Conservation (phyloP, 495 filamentous ascomycete species). For the Monascus purpureus region DNA sequence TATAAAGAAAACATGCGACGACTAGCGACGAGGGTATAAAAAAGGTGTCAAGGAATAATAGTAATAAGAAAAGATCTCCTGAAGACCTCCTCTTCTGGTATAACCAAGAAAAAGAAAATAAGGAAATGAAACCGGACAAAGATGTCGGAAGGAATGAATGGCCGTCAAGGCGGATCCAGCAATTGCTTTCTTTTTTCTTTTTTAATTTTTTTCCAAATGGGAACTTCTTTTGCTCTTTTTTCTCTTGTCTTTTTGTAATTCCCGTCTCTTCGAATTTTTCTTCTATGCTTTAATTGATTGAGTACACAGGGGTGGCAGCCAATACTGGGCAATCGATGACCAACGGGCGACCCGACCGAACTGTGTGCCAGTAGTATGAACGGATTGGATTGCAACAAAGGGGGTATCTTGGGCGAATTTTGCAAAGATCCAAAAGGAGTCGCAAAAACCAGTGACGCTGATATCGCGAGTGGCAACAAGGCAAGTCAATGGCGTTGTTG, state of each 20-base stretch:
- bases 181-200: background rate
- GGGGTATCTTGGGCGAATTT: conserved; percentile 26
- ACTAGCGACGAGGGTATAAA: conserved; percentile 18
- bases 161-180: conserved; percentile 31
- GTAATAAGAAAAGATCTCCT: too few species aligned
- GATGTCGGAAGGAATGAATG: conserved; percentile 17
- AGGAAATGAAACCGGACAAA: conserved; percentile 11
- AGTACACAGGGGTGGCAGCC: conserved; percentile 19
- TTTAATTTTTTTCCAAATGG: too few species aligned
- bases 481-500: too few species aligned
- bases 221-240: background rate
- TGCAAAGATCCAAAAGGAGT: conserved; percentile 23
- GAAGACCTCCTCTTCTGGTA: conserved; percentile 2
- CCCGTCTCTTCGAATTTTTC: background rate
- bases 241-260: background rate
- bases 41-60: conserved; percentile 6
- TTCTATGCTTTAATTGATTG: background rate
- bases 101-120: conserved; percentile 8
- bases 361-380: conserved; percentile 14
- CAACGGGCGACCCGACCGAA: conserved; percentile 8
- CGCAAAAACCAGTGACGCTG: conserved; percentile 23
- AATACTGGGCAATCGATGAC: conserved; percentile 7
- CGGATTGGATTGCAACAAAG: conserved; percentile 19
- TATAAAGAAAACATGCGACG: conserved; percentile 32
- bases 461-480: too few species aligned